Evolutionary conservation across 2,329 filamentous ascomycete genomes (phyloP).

Genomic region (Diaporthe eres): DNA sequence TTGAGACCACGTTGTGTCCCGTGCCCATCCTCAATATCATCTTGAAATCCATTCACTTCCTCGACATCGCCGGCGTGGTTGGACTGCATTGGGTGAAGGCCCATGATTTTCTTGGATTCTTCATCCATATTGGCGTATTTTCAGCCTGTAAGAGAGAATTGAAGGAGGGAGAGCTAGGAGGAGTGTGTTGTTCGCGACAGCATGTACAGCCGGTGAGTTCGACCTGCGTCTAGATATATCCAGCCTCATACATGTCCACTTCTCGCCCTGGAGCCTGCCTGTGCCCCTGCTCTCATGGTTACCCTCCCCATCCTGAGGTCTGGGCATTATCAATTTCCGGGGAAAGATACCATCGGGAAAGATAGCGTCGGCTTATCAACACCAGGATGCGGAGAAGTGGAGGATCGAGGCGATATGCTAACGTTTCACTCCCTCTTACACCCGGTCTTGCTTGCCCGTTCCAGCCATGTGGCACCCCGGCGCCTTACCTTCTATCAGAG

Average conservation of each 20-base stretch:
- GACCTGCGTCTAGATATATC: neutral
- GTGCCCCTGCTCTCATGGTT: neutral
- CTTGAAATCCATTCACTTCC: neutral
- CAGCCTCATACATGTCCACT: neutral
- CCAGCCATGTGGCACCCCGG: neutral
- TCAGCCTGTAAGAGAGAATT: neutral
- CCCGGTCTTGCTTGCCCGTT: conserved; percentile 11
- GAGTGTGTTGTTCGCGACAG: neutral
- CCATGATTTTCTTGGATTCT: neutral
- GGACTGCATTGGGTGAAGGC: neutral
- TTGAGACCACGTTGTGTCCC: conserved; percentile 49
- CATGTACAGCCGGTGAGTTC: neutral
- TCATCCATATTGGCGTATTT: neutral
- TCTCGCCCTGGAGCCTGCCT: neutral
- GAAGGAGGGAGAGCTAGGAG: neutral
- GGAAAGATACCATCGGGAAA: neutral
- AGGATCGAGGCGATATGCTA: conserved; percentile 3
- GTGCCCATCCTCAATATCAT: neutral
- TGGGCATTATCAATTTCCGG: neutral
- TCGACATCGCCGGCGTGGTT: neutral
- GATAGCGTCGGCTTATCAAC: conserved; percentile 8
- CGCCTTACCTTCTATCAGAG: neutral
- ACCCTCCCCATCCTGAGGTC: neutral
- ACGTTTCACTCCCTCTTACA: neutral
- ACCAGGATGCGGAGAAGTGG: neutral